phyloP scores from a whole-genome alignment of 2,329 filamentous ascomycete species.

The Neofusicoccum ribis region DNA sequence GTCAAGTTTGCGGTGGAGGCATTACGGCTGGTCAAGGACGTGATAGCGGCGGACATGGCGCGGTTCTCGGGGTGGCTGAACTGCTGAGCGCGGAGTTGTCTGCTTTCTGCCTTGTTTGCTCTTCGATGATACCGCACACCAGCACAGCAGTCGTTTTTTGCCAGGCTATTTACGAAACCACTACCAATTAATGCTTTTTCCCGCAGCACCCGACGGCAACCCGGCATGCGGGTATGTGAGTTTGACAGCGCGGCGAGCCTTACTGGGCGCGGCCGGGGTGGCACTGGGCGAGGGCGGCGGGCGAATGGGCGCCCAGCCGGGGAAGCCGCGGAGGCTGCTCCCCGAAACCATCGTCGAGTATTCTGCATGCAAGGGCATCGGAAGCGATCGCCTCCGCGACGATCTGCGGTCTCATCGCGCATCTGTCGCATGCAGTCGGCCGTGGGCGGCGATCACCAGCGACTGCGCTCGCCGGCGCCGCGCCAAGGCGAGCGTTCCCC shows the following conservation, averaged over 20 bases:
- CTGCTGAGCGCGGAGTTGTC: not conserved
- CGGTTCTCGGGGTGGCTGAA: slow-evolving; percentile 11
- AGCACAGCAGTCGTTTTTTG: not conserved
- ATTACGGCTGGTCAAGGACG: slow-evolving; percentile 57
- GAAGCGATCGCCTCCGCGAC: slow-evolving; percentile 2
- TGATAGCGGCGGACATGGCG: slow-evolving; percentile 27
- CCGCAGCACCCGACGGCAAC: not conserved
- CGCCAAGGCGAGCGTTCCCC: not conserved
- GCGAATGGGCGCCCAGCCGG: not conserved
- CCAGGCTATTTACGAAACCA: not conserved
- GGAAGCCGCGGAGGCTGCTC: not conserved
- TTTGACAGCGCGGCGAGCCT: not conserved
- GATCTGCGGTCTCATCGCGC: not conserved
- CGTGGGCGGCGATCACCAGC: not conserved
- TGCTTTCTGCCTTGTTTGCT: not conserved
- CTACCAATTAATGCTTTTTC: not conserved
- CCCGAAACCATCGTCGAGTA: slow-evolving; percentile 5
- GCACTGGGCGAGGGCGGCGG: not conserved
- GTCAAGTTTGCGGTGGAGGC: slow-evolving; percentile 61
- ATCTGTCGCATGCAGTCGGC: too few relatives aligned
- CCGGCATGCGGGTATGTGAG: not conserved
- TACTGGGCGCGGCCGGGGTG: not conserved
- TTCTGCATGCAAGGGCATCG: not conserved
- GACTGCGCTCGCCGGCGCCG: not conserved
- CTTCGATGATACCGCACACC: slow-evolving; percentile 10